Base-by-base conservation (phyloP, 768 basidiomycete species). In the Cubamyces lactineus region DNA sequence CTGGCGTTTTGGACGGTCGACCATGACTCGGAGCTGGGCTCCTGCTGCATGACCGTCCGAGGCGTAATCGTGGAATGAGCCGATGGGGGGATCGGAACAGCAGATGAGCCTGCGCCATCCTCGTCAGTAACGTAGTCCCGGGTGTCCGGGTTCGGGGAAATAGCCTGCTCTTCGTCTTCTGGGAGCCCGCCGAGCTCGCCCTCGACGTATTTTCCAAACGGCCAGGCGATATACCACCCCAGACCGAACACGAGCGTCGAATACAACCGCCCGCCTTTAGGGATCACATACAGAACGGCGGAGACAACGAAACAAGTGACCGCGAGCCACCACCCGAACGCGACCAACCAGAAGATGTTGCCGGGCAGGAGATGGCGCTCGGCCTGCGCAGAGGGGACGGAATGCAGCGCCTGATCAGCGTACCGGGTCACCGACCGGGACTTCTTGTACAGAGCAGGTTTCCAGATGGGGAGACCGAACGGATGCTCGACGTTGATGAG, bases 401-500 rank as follows among this genome's bases (percentile, higher is more conserved):
- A 85, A 72, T 99, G 97, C 4, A 99, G 84, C 0, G 92, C 97
- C 61, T 91, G 87, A 74, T 99, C 97, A 40, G 97, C 97, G 76
- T 94, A 86, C 53, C 96, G 92, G 51, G 96, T 98, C 69, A 99
- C 92, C 2, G 96, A 93, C 34, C 97, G 89, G 34, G 92, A 91
- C 73, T 99, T 99, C 77, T 96, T 95, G 86, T 99, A 99, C 60
- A 99, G 76, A 0, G 97, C 97, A 21, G 97, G 97, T 75, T 99
- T 99, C 97, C 97, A 99, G 72, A 99, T 98, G 41, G 94, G 96
- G 61, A 99, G 82, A 80, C 97, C 97, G 74, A 99, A 99, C 15
- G 97, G 97, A 74, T 99, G 97, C 72, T 96, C 93, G 71, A 97
- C 96, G 77, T 99, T 99, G 73, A 98, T 97, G 69, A 97, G 90